phyloP scores from a whole-genome alignment of 2,329 filamentous ascomycete species.

The Arthrobotrys musiformis region DNA sequence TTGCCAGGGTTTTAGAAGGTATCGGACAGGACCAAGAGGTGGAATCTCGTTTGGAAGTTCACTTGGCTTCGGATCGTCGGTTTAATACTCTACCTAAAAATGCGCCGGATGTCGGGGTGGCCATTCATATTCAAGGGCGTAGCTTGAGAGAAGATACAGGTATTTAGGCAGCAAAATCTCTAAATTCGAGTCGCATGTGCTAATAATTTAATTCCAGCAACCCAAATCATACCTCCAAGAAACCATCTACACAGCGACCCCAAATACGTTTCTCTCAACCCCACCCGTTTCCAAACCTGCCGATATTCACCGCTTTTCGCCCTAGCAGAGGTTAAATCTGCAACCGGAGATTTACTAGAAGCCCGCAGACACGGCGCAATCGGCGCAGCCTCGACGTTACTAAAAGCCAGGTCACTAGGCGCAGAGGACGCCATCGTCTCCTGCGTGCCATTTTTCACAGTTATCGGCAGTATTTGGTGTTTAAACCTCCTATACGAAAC shows the following conservation, averaged over 20 bases:
- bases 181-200: background rate
- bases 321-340: background rate
- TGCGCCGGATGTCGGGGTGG: conserved; percentile 3
- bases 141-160: background rate
- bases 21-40: background rate
- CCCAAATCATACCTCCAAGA: background rate
- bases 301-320: conserved; percentile 5
- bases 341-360: background rate
- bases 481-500: conserved; percentile 7
- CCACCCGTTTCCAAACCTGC: conserved; percentile 2
- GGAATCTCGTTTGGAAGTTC: conserved; percentile 4
- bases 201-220: background rate
- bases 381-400: background rate
- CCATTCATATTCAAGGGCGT: conserved; percentile 1
- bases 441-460: conserved; percentile 1
- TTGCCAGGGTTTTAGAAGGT: background rate
- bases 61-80: background rate
- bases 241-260: conserved; percentile 7
- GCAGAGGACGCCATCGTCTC: background rate
- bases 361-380: conserved; percentile 1
- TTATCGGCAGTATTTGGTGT: conserved; percentile 12
- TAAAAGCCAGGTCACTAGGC: background rate
- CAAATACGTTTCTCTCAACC: conserved; percentile 3
- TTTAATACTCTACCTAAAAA: conserved; percentile 6
- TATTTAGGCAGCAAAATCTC: background rate